Percentiles rank a stretch among this genome's conserved stretches.
These are phyloP conservation scores for Petrea volubilis DNA, from an alignment of 257 asterid species.

Conservation along the genomic window DNA sequence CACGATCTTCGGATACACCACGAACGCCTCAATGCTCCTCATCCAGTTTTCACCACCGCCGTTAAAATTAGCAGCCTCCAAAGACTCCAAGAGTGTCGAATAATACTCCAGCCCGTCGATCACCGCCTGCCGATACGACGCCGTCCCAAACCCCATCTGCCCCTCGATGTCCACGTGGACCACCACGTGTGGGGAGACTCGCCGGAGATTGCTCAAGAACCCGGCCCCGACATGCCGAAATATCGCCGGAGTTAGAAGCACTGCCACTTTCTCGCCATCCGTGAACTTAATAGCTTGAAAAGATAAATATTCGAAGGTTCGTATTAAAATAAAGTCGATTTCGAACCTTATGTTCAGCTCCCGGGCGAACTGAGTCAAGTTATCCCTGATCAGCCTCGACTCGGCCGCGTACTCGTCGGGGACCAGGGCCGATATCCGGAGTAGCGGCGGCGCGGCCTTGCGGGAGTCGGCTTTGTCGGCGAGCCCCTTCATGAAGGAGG, in stretches of 20 bases:
- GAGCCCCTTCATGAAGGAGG: slow-evolving; percentile 84
- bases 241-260: slow-evolving; percentile 66
- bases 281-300: slow-evolving; percentile 69
- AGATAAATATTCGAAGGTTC: slow-evolving; percentile 63
- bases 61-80: slow-evolving; percentile 64
- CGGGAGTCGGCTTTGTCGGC: slow-evolving; percentile 62
- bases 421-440: slow-evolving; percentile 76
- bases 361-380: slow-evolving; percentile 65
- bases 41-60: slow-evolving; percentile 65
- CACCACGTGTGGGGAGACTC: slow-evolving; percentile 73
- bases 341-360: slow-evolving; percentile 74
- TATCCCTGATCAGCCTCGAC: slow-evolving; percentile 61
- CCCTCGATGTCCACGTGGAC: slow-evolving; percentile 87
- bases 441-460: slow-evolving; percentile 38
- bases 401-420: slow-evolving; percentile 71
- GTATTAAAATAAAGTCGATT: slow-evolving; percentile 55
- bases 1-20: slow-evolving; percentile 68
- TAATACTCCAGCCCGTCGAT: slow-evolving; percentile 84
- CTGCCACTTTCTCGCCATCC: slow-evolving; percentile 77
- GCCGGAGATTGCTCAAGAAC: slow-evolving; percentile 75
- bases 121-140: slow-evolving; percentile 74
- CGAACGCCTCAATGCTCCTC: slow-evolving; percentile 68
- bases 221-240: slow-evolving; percentile 72
- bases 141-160: slow-evolving; percentile 48
- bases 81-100: slow-evolving; percentile 74